Percentiles rank a stretch among this genome's conserved stretches.
These are phyloP conservation scores for maize (Zea mays) DNA, from an alignment of 176 grass and related monocot species.

Conservation along the genomic window Zm-B73-REFERENCE-NAM-5.0 NC_050098.1:223891501-223892000, in stretches of 20 bases:
- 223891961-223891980: slow-evolving; percentile 88
- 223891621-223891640: background rate
- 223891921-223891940: slow-evolving; percentile 82
- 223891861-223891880: background rate
- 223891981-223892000: slow-evolving; percentile 93
- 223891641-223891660: background rate
- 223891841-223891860: background rate
- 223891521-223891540: background rate
- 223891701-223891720: background rate
- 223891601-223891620: background rate
- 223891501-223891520: background rate
- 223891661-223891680: background rate
- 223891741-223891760: background rate
- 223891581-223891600: background rate
- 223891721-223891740: background rate
- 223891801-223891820: background rate
- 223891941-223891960: slow-evolving; percentile 77
- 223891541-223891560: background rate
- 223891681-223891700: background rate
- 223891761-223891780: background rate
- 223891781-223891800: background rate
- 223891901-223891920: background rate
- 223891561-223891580: background rate
- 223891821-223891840: background rate
- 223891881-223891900: background rate